Base-by-base conservation (phyloP, 305 asterid species). In the Rubia balearica region DNA sequence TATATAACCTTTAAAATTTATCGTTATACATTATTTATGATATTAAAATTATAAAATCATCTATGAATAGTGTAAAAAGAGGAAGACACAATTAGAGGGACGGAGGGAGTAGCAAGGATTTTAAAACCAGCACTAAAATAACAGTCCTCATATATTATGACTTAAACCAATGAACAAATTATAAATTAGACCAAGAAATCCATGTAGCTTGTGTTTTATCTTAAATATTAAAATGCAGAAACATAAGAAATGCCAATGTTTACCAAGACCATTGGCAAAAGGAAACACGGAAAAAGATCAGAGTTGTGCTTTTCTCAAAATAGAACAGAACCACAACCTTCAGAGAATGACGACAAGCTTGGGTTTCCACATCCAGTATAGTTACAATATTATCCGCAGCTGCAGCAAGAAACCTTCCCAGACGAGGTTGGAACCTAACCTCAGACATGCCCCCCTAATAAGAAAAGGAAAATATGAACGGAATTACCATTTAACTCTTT, bases 401-500 rank as follows among this genome's bases (percentile, higher is more conserved):
- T 49, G 99, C 99, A 30, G 99, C 99, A 60, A 94, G 96, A 75
- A 83, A 88, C 77, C 88, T 84, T 78, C 99, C 99, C 17, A 75
- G 80, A 67, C 91, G 96, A n/a, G 98, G 98, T 76, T 94, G 99
- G 73, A 94, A 94, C 80, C 98, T 89, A 79, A 94, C 96, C 81
- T 88, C 96, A 72, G 87, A 78, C 72, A 82, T 83, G 6, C 90
- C 98, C 70, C 96, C 99, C 99, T 94, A 75, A 56, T 67, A 73
- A 77, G 79, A 30, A 30, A 30, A 1, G 33, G 33, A 30, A 30
- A 30, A 30, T 30, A 30, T 30, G 33, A 59, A 70, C 19, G 43
- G 55, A 61, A 43, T 30, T 46, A 33, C 3, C 67, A 65, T 60
- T 12, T n/a, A 17, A 61, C 67, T 17, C 17, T 71, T 46, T 42